Conservation (phyloP, 1,284 basidiomycete species). For the Chondrostereum purpureum region DNA sequence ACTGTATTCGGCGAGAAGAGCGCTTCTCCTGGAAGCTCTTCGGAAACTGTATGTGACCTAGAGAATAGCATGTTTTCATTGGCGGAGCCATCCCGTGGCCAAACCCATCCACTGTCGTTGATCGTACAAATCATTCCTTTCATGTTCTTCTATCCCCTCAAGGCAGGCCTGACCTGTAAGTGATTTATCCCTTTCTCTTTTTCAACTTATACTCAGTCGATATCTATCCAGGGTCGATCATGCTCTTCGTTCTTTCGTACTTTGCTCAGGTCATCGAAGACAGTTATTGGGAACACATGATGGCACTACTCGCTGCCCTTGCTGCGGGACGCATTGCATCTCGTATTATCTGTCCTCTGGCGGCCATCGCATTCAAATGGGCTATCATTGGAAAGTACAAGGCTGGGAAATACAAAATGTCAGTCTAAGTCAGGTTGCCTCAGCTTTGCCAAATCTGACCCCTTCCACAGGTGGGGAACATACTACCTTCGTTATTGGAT, state of each 20-base stretch:
- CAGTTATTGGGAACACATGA: slow-evolving; percentile 28
- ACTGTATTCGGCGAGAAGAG: background rate
- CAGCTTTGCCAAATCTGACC: no score
- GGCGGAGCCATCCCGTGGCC: slow-evolving; percentile 2
- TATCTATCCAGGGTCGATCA: slow-evolving; percentile 30
- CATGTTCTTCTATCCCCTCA: slow-evolving; percentile 37
- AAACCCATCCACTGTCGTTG: slow-evolving; percentile 13
- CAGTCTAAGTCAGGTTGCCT: no score
- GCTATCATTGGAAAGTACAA: slow-evolving; percentile 35
- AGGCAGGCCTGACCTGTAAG: slow-evolving; percentile 27
- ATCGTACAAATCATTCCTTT: slow-evolving; percentile 34
- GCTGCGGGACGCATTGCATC: slow-evolving; percentile 24
- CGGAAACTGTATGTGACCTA: background rate
- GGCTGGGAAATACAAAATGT: slow-evolving; percentile 35
- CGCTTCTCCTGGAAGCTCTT: background rate
- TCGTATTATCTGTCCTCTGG: slow-evolving; percentile 29
- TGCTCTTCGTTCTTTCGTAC: slow-evolving; percentile 26
- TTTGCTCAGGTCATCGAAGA: slow-evolving; percentile 21
- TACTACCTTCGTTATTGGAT: slow-evolving; percentile 45
- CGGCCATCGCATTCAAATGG: slow-evolving; percentile 38
- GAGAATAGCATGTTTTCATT: no score
- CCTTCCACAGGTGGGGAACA: no score
- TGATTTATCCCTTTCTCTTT: no score
- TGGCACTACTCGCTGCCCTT: slow-evolving; percentile 27
- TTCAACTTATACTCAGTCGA: slow-evolving; percentile 38